Evolutionary conservation across 345 rosid genomes (phyloP), one percentile per base, ranked within the genome.

Genomic region (Populus nigra): DNA sequence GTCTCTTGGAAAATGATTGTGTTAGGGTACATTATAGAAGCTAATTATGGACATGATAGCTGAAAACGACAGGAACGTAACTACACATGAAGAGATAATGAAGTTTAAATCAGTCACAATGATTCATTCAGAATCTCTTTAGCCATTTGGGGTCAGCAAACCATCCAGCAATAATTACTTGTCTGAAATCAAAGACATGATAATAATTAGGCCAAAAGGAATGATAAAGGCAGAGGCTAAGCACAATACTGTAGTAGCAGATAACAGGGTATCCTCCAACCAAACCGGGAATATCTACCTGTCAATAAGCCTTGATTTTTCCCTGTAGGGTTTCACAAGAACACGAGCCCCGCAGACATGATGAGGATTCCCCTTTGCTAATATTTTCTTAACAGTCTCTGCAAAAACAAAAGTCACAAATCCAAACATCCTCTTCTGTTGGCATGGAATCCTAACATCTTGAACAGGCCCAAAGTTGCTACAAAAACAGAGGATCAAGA

Each of bases 371-470:
- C 97, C 97, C 83, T 94, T 90, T 13, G 91, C 88, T 77, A 94
- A 85, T 82, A 92, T 86, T 79, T 78, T 86, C 83, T 87, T 92
- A 50, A 90, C 98, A 0, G 94, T 92, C 80, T 92, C 96, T 3
- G 90, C 63, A 29, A 74, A 88, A 71, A 80, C 85, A 75, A 96
- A 96, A 7, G 98, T 91, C 72, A 94, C 98, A 76, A 96, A 96
- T 53, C 98, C 99, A 67, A 91, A 96, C 99, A 96, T 94, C 84
- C 97, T 86, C 86, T 89, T 91, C 76, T 92, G 91, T 47, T 93
- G 99, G 88, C 93, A 89, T 16, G 99, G 99, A 78, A 96, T 92
- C 91, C 99, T 86, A 43, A 94, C 99, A 76, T 96, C 98, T 81
- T 93, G 93, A 65, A 96, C 99, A 5, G 87, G 91, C 61, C 99